A percentile compares a stretch with the other conserved stretches of the same genome.
These are phyloP conservation scores for Phycomyces blakesleeanus DNA, from an alignment of 192 early-diverging fungal species.

Conservation along the genomic window DNA sequence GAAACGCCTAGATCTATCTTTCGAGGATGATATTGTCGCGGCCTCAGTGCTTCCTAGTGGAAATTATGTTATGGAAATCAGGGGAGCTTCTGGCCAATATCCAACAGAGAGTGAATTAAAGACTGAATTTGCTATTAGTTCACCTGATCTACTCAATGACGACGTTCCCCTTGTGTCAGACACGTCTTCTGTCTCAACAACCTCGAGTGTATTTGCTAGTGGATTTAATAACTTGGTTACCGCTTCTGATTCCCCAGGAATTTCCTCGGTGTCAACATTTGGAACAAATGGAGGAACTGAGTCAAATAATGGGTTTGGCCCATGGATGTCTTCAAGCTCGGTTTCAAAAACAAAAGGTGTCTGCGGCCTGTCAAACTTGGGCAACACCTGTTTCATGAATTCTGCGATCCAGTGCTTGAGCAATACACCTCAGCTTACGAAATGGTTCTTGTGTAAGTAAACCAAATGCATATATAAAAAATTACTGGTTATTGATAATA, in stretches of 20 bases:
- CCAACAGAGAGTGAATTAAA: too few species aligned
- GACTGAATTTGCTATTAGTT: too few species aligned
- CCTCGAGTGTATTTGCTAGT: constrained; percentile 14
- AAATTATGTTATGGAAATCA: too few species aligned
- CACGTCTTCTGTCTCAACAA: constrained; percentile 16
- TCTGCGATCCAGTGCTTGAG: constrained; percentile 87
- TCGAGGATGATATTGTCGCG: too few species aligned
- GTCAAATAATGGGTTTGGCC: constrained; percentile 6
- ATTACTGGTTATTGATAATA: background rate
- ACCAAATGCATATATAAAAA: too few species aligned
- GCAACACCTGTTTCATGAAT: constrained; percentile 93
- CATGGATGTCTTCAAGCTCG: constrained; percentile 13
- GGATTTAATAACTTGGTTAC: constrained; percentile 13
- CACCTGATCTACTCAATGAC: too few species aligned
- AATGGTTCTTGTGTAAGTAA: constrained; percentile 53
- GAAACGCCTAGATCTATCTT: too few species aligned
- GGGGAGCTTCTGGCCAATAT: too few species aligned
- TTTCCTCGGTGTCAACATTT: background rate
- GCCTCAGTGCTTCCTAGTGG: too few species aligned
- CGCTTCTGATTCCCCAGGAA: background rate
- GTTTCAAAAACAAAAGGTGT: constrained; percentile 39
- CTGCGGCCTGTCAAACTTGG: constrained; percentile 77
- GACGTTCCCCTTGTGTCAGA: background rate
- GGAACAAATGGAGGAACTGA: constrained; percentile 4
- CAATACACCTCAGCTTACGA: constrained; percentile 62